Base-by-base conservation (phyloP, 2,329 filamentous ascomycete species). In the Cladosporium velox region DNA sequence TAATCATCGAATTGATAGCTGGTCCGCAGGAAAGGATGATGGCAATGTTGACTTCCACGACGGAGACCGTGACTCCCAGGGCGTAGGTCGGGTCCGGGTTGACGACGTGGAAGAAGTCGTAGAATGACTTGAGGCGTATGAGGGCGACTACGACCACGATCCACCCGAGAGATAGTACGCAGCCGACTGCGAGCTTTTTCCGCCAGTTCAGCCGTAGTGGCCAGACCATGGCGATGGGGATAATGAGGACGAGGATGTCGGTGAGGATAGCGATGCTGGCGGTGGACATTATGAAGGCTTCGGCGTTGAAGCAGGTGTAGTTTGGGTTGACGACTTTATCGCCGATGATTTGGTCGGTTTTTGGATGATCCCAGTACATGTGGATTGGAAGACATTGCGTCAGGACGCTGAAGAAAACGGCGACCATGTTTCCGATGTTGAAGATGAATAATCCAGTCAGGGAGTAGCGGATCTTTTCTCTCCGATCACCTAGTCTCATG, bases 1-100 rank as follows among this genome's bases (percentile, higher is more conserved):
- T 75, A 35, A 84, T 69, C 15, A 83, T 77, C 2, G 83, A 83
- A 6, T 82, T 79, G 47, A 86, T 75, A 0, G 84, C 85, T 0
- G 85, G 85, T 0, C 86, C 80, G 68, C 83, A 85, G 7, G 84
- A 84, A 0, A 83, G 84, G 52, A 85, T 77, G 68, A 87, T 84
- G 59, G 83, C 85, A 0, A 81, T 70, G 35, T 76, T 75, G 6
- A 80, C 71, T 69, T 82, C 80, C 32, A 78, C 74, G 38, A 76
- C 73, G 15, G 77, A 74, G 51, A 77, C 77, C 41, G 78, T 73
- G 12, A 79, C 65, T 14, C 76, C 77, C 38, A 81, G 79, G 47
- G 76, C 66, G 69, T 74, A 72, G 67, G 73, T 75, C 1, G 72
- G 73, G 57, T 79, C 77, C 8, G 41, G 21, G 47, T 76, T 71